Base-by-base conservation (phyloP, 306 rosid species). In the Rosa lucieae region DNA sequence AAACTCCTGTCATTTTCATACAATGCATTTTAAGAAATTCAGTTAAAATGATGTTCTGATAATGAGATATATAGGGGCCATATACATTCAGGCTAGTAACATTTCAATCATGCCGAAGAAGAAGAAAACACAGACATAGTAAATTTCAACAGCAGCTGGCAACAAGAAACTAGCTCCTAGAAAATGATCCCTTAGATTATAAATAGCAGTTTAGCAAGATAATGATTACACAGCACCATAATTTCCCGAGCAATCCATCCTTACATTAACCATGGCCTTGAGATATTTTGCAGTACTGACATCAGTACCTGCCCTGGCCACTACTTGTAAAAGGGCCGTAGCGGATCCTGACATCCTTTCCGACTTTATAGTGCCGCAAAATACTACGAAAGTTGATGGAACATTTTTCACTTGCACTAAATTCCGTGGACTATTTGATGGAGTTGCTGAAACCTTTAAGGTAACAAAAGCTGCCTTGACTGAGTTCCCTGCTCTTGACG, bases 401-500 rank as follows among this genome's bases (percentile, higher is more conserved):
- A 61, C 5, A 8, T 79, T 1, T 70, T 79, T 72, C 55, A 79
- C 73, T 13, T 79, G 46, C 72, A 48, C 44, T n/a, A 72, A 63
- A 61, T 47, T 79, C 32, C 66, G 73, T 14, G 63, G 62, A n/a
- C 11, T 47, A 20, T n/a, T 79, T 9, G 39, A 70, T 44, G 39
- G 15, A 11, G 37, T 70, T 55, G 26, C 72, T n/a, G 13, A 48
- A 62, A 61, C 71, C 67, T 72, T 79, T n/a, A 79, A 39, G 37
- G 53, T 35, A 21, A 72, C 73, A n/a, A 79, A 72, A 63, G 78
- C 37, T 61, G 53, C 42, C 52, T 48, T 79, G 70, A 32, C 55
- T 39, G 42, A 43, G 20, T 79, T 79, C 35, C 82, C 82, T 10
- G 73, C 82, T 9, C 75, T 72, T 43, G 40, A 61, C 2, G 82